These are phyloP conservation scores for Colletotrichum magnum DNA, from an alignment of 2,329 filamentous ascomycete genomes.

Conservation along the genomic window DNA sequence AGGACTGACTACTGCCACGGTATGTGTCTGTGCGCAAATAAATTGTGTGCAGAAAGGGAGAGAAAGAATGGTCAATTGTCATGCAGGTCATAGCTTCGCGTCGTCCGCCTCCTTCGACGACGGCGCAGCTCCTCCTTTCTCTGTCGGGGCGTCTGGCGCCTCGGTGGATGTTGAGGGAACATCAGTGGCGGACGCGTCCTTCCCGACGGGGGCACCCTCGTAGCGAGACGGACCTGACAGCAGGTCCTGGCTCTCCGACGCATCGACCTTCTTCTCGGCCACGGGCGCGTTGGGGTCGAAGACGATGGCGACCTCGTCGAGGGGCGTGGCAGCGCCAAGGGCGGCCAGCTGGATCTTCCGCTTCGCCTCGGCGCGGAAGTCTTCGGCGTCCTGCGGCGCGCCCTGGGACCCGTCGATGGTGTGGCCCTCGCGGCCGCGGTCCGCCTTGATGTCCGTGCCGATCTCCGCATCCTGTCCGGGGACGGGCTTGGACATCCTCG, in stretches of 20 bases:
- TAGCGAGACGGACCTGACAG: slow-evolving; percentile 17
- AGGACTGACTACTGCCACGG: slow-evolving; percentile 21
- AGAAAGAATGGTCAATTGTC: neutral
- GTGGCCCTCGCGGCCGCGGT: slow-evolving; percentile 34
- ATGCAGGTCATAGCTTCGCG: slow-evolving; percentile 17
- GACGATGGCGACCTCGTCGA: slow-evolving; percentile 33
- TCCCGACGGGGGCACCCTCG: neutral
- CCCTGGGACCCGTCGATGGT: slow-evolving; percentile 26
- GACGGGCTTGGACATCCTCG: slow-evolving; percentile 12
- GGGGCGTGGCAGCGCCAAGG: slow-evolving; percentile 27
- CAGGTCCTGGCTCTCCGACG: neutral
- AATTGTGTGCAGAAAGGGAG: neutral
- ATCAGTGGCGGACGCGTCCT: neutral
- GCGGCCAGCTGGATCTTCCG: slow-evolving; percentile 36
- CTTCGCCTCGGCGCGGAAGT: slow-evolving; percentile 37
- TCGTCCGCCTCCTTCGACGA: slow-evolving; percentile 2
- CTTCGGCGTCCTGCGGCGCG: slow-evolving; percentile 22
- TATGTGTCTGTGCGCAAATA: neutral
- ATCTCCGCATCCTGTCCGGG: slow-evolving; percentile 17
- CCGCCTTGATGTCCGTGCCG: slow-evolving; percentile 35
- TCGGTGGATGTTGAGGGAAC: neutral
- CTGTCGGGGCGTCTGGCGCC: neutral
- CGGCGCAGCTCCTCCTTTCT: neutral
- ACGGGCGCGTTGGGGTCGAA: slow-evolving; percentile 30
- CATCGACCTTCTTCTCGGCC: slow-evolving; percentile 19